Evolutionary conservation across 1,139 yeast species (phyloP), one percentile per base, ranked within the genome.

Genomic region (Yamadazyma kanchanaburiensis): DNA sequence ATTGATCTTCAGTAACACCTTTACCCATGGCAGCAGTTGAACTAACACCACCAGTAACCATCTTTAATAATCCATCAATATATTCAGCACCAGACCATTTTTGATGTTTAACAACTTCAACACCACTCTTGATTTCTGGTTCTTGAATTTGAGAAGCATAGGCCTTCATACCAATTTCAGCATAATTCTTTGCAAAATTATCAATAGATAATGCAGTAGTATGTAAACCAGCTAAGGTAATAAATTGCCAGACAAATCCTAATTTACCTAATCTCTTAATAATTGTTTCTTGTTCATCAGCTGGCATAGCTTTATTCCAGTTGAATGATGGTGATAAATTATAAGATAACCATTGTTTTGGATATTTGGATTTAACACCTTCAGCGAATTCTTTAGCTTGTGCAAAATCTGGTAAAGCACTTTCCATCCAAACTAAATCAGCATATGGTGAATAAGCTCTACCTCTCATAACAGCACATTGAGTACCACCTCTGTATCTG

Each of bases 51-150:
- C 97, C 97, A 37, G 94, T 81, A 27, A 88, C 94, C 69, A 88
- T 73, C 62, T 81, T 87, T 61, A 89, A 79, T 51, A 89, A 72
- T 40, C 87, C 83, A 61, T 89, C 98, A 56, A 91, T 83, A 70
- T 88, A 91, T 62, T 86, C 95, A 24, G 98, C 98, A 57, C 98
- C 98, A 28, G 96, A 87, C 98, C 98, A 89, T 64, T 89, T 87
- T 67, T 89, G 98, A 66, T 89, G 98, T 73, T 88, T 89, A 43
- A 89, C 94, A 38, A 89, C 95, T 62, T 89, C 98, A 44, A 88
- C 96, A 45, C 88, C 94, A 42, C 72, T 71, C 52, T 81, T 87
- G 58, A 89, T 85, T 69, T 89, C 98, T 39, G 80, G 85, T 45
- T 81, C 78, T 69, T 89, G 98, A 39, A 89, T 83, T 46, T 67